Conservation (phyloP, 2,329 filamentous ascomycete species). For the Penicillium crustosum region DNA sequence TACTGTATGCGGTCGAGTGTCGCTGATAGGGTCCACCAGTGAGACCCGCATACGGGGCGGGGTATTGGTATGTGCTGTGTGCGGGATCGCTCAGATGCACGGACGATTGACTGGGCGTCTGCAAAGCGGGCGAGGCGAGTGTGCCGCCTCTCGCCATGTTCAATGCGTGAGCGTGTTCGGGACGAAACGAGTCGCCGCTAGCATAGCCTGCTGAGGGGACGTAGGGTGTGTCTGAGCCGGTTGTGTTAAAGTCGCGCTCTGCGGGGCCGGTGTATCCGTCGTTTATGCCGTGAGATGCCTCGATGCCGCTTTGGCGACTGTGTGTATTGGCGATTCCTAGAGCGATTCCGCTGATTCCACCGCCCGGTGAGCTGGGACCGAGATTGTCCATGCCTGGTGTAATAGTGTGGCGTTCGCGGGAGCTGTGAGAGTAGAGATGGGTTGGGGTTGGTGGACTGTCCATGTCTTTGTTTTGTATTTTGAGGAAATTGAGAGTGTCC, state of each 20-base stretch:
- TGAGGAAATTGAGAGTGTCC: not conserved
- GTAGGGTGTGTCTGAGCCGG: conserved; percentile 42
- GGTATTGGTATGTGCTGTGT: conserved; percentile 45
- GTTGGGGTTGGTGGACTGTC: conserved; percentile 20
- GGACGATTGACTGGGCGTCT: conserved; percentile 37
- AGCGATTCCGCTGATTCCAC: conserved; percentile 68
- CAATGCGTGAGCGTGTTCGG: conserved; percentile 44
- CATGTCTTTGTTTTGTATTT: not conserved
- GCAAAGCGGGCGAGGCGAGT: conserved; percentile 33
- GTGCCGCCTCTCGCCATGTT: conserved; percentile 37
- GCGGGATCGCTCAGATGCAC: conserved; percentile 29
- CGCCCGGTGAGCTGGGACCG: conserved; percentile 58
- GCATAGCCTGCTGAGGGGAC: conserved; percentile 25
- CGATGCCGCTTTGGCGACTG: conserved; percentile 63
- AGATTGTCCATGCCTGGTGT: conserved; percentile 69
- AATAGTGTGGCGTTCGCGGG: conserved; percentile 40
- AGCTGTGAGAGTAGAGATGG: conserved; percentile 29
- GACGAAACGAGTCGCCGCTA: conserved; percentile 29
- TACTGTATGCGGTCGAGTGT: conserved; percentile 52
- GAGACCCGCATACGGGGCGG: conserved; percentile 36
- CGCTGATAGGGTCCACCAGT: conserved; percentile 67
- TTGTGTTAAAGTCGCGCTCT: conserved; percentile 38
- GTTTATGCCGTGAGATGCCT: conserved; percentile 55
- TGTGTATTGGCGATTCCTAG: conserved; percentile 65
- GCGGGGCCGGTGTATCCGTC: conserved; percentile 31